phyloP scores from a whole-genome alignment of 1,139 yeast species.

The Taphrina sp. region DNA sequence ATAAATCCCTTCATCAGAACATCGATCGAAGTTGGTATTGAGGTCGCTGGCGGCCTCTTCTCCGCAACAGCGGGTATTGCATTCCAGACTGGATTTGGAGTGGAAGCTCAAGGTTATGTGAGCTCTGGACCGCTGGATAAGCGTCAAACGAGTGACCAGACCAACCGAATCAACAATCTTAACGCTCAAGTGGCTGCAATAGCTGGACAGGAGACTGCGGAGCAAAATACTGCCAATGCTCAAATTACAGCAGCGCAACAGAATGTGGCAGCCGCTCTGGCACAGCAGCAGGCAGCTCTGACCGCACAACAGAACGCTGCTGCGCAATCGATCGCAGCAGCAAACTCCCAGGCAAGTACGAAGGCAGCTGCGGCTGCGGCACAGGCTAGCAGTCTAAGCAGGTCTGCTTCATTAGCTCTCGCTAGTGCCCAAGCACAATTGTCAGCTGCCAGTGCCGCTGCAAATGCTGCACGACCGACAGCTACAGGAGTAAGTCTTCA shows the following conservation, averaged over 20 bases:
- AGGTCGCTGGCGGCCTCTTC: not conserved
- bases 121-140: not conserved
- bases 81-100: not conserved
- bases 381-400: not conserved
- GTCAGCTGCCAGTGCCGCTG: not conserved
- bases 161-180: not conserved
- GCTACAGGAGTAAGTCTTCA: not conserved
- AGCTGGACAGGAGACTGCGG: too few species aligned
- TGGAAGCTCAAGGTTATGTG: conserved; percentile 1
- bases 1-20: not conserved
- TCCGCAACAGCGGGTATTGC: conserved; percentile 1
- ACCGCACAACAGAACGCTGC: not conserved
- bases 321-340: not conserved
- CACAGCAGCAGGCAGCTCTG: not conserved
- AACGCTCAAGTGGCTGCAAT: too few species aligned
- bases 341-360: not conserved
- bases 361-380: not conserved
- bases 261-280: not conserved
- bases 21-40: not conserved
- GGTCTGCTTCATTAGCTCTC: not conserved
- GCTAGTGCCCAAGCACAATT: not conserved
- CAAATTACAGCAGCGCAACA: not conserved
- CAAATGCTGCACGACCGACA: not conserved
- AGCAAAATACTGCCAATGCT: not conserved
- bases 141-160: not conserved